Evolutionary conservation across 768 basidiomycete genomes (phyloP).

Genomic region (Lentinula lateritia): DNA sequence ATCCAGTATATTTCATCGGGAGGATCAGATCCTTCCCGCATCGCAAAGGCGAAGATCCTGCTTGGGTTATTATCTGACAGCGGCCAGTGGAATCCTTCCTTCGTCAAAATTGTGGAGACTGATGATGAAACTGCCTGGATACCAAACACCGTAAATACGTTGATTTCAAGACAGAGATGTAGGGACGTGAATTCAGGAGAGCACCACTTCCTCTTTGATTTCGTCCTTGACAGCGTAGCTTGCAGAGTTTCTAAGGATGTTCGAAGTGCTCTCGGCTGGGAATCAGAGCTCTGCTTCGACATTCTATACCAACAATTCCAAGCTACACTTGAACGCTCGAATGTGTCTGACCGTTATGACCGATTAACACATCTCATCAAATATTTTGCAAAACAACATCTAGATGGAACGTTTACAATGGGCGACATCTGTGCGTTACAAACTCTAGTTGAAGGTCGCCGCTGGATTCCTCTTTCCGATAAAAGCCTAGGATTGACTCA

Average conservation of each 20-base stretch:
- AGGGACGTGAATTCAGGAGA: conserved; percentile 25
- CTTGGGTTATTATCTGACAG: conserved; percentile 9
- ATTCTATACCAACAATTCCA: conserved; percentile 29
- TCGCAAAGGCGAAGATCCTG: not conserved
- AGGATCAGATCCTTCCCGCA: not conserved
- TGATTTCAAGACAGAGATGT: conserved; percentile 14
- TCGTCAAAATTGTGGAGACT: conserved; percentile 13
- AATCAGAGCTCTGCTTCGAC: conserved; percentile 23
- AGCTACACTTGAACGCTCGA: not conserved
- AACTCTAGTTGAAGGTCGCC: conserved; percentile 9
- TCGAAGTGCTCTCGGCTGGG: conserved; percentile 32
- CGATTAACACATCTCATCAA: not conserved
- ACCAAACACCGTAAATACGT: conserved; percentile 26
- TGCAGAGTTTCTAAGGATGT: conserved; percentile 17
- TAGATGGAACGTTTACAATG: not conserved
- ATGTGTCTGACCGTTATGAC: not conserved
- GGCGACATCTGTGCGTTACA: conserved; percentile 14
- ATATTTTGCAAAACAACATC: not conserved
- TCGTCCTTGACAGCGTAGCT: conserved; percentile 30
- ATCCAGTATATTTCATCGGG: conserved; percentile 25
- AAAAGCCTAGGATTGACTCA: not conserved
- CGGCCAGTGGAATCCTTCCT: conserved; percentile 6
- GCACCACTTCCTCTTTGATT: conserved; percentile 30
- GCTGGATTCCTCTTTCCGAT: conserved; percentile 30
- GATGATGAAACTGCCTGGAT: conserved; percentile 24